Evolutionary conservation across 202 grass and related monocot genomes (phyloP).

Genomic region (Schoenoplectus triqueter): DNA sequence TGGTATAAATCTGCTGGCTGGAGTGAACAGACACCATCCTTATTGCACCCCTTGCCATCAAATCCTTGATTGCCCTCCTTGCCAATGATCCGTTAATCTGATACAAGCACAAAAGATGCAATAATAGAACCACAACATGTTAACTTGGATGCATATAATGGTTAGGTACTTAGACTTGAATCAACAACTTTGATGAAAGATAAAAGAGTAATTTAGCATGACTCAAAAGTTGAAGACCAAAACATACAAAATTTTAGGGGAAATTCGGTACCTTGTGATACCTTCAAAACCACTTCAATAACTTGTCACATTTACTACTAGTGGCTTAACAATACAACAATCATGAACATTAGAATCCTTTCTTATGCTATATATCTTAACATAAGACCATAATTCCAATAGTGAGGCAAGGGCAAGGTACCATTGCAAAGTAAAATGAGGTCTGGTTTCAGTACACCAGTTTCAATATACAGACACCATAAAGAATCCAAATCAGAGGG

Average conservation of each 20-base stretch:
- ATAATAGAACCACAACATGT: too few relatives aligned
- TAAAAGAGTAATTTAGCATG: not conserved
- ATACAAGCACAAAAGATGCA: not conserved
- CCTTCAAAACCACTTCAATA: not conserved
- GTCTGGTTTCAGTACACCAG: not conserved
- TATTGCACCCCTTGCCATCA: conserved; percentile 71
- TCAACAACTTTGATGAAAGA: not conserved
- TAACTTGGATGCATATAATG: not conserved
- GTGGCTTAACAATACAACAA: not conserved
- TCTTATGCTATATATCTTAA: not conserved
- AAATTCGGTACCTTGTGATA: not conserved
- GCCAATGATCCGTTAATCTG: conserved; percentile 77
- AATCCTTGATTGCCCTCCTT: conserved; percentile 75
- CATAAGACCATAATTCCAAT: not conserved
- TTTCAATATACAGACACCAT: not conserved
- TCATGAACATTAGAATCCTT: not conserved
- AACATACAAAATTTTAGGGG: not conserved
- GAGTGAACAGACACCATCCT: conserved; percentile 65
- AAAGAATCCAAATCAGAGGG: not conserved
- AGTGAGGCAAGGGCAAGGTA: not conserved
- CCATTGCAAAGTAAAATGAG: not conserved
- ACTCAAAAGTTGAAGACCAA: not conserved
- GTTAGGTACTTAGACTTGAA: not conserved
- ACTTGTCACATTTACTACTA: not conserved
- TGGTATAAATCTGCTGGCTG: conserved; percentile 90